These are phyloP conservation scores for Aspergillus heteromorphus DNA, from an alignment of 495 filamentous ascomycete species.

Conservation along the genomic window DNA sequence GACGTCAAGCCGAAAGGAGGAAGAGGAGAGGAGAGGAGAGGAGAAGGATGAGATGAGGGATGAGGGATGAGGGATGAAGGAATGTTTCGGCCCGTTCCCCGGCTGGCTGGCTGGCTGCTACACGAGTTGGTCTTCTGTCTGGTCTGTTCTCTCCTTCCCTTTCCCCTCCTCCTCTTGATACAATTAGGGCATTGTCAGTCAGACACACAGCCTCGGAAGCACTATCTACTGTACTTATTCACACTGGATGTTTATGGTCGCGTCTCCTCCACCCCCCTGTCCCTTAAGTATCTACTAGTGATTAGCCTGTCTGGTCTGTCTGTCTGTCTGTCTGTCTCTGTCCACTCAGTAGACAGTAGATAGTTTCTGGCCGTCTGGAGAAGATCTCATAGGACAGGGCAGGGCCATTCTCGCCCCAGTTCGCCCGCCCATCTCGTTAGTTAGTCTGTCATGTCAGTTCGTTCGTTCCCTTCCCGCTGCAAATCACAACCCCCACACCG, in stretches of 20 bases:
- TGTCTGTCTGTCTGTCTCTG: too few relatives aligned
- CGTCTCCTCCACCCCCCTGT: too few relatives aligned
- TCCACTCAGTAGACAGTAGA: too few relatives aligned
- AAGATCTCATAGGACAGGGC: too few relatives aligned
- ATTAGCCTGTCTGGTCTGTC: too few relatives aligned
- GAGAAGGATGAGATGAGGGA: neutral
- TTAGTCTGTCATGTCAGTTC: neutral
- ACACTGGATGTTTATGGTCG: too few relatives aligned
- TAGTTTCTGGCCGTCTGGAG: too few relatives aligned
- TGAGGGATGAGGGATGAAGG: neutral
- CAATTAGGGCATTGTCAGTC: neutral
- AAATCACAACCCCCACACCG: neutral
- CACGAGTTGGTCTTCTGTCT: conserved; percentile 7
- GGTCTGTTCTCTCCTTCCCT: neutral
- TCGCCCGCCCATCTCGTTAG: too few relatives aligned
- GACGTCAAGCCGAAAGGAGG: conserved; percentile 11
- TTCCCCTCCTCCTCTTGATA: neutral
- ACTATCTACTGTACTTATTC: too few relatives aligned
- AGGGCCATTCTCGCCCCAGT: too few relatives aligned
- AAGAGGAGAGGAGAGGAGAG: neutral
- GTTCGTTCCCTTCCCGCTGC: neutral
- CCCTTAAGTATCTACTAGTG: neutral
- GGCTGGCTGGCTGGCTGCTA: too few relatives aligned
- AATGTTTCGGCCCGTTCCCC: conserved; percentile 20
- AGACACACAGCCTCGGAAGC: too few relatives aligned